phyloP scores from a whole-genome alignment of 2,329 filamentous ascomycete genomes.

The Aspergillus sp. region DNA sequence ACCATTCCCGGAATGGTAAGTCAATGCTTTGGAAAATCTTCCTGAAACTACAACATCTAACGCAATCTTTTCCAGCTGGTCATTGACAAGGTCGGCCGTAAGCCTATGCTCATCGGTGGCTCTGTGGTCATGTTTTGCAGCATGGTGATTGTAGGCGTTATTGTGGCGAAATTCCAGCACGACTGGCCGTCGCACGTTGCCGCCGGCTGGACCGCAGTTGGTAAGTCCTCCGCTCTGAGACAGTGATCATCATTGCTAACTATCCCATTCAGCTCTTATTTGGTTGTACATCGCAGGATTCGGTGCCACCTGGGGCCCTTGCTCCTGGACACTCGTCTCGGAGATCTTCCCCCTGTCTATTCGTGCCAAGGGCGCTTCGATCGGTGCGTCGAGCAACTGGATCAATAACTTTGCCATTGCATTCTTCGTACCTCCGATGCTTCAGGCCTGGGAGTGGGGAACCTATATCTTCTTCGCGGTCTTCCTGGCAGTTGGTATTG shows the following conservation, averaged over 20 bases:
- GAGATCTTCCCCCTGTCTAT: slow-evolving; percentile 29
- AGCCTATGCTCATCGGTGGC: slow-evolving; percentile 26
- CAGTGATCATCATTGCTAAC: not conserved
- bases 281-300: slow-evolving; percentile 27
- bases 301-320: slow-evolving; percentile 26
- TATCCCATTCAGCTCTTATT: slow-evolving; percentile 18
- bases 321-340: slow-evolving; percentile 26
- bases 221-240: slow-evolving; percentile 9
- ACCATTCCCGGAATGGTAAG: slow-evolving; percentile 31
- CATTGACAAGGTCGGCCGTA: slow-evolving; percentile 28
- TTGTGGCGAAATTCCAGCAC: slow-evolving; percentile 26
- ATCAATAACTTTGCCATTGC: slow-evolving; percentile 30
- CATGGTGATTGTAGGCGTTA: slow-evolving; percentile 26
- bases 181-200: slow-evolving; percentile 25
- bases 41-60: not conserved
- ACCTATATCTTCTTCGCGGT: slow-evolving; percentile 31
- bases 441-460: slow-evolving; percentile 22
- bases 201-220: slow-evolving; percentile 27
- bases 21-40: slow-evolving; percentile 11
- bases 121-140: slow-evolving; percentile 22
- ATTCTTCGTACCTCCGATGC: slow-evolving; percentile 27
- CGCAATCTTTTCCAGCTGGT: slow-evolving; percentile 12
- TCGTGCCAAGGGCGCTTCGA: slow-evolving; percentile 27
- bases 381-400: slow-evolving; percentile 30
- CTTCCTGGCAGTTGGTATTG: slow-evolving; percentile 21